phyloP scores from a whole-genome alignment of 306 rosid species.

The Ormosia emarginata region DNA sequence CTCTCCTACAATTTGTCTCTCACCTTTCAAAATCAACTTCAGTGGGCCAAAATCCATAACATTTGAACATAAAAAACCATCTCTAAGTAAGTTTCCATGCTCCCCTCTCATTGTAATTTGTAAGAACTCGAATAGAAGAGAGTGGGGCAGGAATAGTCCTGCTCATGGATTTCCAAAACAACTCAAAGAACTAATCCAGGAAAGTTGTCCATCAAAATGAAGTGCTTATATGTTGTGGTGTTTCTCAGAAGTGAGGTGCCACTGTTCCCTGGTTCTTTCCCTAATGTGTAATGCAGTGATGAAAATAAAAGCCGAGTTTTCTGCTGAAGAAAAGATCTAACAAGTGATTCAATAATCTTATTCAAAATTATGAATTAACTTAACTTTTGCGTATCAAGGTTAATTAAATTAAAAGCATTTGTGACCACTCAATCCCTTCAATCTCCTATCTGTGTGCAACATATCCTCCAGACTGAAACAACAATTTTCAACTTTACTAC shows the following conservation, averaged over 20 bases:
- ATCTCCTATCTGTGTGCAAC: too few relatives aligned
- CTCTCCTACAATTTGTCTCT: not conserved
- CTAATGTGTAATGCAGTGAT: not conserved
- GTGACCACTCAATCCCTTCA: too few relatives aligned
- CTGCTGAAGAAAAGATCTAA: not conserved
- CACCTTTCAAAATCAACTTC: not conserved
- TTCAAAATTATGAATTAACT: not conserved
- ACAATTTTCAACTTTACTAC: too few relatives aligned
- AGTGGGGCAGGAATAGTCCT: not conserved
- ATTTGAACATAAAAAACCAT: not conserved
- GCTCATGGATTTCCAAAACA: not conserved
- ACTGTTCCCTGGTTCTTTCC: not conserved
- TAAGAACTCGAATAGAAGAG: not conserved
- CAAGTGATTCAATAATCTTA: not conserved
- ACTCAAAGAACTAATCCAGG: not conserved
- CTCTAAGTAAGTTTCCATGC: not conserved
- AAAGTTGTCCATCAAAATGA: not conserved
- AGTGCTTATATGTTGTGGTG: not conserved
- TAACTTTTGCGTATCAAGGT: too few relatives aligned
- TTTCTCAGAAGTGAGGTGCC: too few relatives aligned
- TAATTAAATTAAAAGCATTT: too few relatives aligned
- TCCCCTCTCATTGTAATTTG: not conserved
- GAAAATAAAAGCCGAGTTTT: not conserved
- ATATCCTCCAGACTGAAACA: too few relatives aligned
- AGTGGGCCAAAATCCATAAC: not conserved